These are phyloP conservation scores for Nemophila menziesii DNA, from an alignment of 257 asterid genomes.

Conservation along the genomic window DNA sequence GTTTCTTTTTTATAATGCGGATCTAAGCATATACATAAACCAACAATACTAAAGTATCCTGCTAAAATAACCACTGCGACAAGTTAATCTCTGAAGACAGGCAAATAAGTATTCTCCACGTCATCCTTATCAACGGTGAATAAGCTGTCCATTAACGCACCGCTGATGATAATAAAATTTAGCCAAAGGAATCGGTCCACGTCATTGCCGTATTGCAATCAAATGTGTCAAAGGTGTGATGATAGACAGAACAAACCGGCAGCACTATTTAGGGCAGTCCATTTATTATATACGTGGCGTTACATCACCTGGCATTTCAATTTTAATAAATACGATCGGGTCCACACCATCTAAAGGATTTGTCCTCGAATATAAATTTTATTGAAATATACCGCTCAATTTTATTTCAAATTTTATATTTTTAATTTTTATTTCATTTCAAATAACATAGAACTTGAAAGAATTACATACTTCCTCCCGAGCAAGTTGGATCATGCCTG, in stretches of 20 bases:
- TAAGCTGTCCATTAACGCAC: not conserved
- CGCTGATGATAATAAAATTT: not conserved
- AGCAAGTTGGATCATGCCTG: not conserved
- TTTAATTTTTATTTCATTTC: not conserved
- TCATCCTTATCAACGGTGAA: not conserved
- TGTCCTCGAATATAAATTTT: too few species aligned
- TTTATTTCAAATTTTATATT: conserved; percentile 7
- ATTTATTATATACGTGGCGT: conserved; percentile 11
- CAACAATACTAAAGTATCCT: not conserved
- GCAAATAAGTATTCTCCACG: not conserved
- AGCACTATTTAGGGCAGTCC: conserved; percentile 3
- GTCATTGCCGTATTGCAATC: conserved; percentile 10
- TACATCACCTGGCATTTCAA: not conserved
- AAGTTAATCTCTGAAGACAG: not conserved
- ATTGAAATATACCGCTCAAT: too few species aligned
- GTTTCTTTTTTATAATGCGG: not conserved
- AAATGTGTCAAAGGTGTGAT: not conserved
- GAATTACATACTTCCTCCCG: not conserved
- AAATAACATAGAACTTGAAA: not conserved
- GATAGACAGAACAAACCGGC: conserved; percentile 1
- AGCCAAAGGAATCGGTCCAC: not conserved
- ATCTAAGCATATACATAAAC: not conserved
- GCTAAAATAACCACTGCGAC: not conserved
- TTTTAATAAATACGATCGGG: not conserved
- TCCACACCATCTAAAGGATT: too few species aligned